A percentile compares a stretch with the other conserved stretches of the same genome.
These are phyloP conservation scores for Brachypodium distachyon DNA, from an alignment of 202 grass and related monocot genomes.

Conservation along the genomic window DNA sequence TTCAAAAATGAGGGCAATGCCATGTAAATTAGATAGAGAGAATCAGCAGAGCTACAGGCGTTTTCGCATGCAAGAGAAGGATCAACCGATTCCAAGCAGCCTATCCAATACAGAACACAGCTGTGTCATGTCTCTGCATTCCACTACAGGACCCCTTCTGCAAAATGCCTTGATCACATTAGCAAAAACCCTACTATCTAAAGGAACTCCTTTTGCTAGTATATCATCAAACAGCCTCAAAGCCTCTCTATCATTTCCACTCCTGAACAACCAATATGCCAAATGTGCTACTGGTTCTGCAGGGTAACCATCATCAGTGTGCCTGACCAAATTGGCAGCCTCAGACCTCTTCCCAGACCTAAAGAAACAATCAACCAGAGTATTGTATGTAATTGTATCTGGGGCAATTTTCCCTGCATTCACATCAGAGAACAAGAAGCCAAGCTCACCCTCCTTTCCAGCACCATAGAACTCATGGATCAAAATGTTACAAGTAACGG, in stretches of 20 bases:
- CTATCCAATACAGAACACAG: constrained; percentile 64
- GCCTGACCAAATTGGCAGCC: constrained; percentile 56
- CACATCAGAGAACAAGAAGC: constrained; percentile 51
- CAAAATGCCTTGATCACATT: constrained; percentile 80
- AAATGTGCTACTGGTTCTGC: constrained; percentile 47
- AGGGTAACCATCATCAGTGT: constrained; percentile 46
- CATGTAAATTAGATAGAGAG: background rate
- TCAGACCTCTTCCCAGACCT: constrained; percentile 51
- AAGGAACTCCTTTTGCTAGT: constrained; percentile 37
- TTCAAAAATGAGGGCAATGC: background rate
- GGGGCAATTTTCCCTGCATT: constrained; percentile 42
- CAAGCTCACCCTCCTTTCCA: constrained; percentile 46
- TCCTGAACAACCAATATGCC: constrained; percentile 68
- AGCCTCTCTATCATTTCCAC: constrained; percentile 37
- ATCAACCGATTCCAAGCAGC: constrained; percentile 51
- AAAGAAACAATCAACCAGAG: constrained; percentile 65
- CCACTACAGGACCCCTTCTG: constrained; percentile 51
- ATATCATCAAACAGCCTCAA: constrained; percentile 74
- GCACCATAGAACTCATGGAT: constrained; percentile 61
- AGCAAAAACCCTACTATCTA: constrained; percentile 57
- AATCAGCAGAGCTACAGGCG: background rate
- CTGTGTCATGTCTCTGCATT: constrained; percentile 37
- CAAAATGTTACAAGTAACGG: constrained; percentile 83
- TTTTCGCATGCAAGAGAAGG: background rate
- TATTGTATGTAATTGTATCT: constrained; percentile 51